Evolutionary conservation across 495 filamentous ascomycete species (phyloP), one percentile per base, ranked within the genome.

Genomic region (Aspergillus homomorphus): DNA sequence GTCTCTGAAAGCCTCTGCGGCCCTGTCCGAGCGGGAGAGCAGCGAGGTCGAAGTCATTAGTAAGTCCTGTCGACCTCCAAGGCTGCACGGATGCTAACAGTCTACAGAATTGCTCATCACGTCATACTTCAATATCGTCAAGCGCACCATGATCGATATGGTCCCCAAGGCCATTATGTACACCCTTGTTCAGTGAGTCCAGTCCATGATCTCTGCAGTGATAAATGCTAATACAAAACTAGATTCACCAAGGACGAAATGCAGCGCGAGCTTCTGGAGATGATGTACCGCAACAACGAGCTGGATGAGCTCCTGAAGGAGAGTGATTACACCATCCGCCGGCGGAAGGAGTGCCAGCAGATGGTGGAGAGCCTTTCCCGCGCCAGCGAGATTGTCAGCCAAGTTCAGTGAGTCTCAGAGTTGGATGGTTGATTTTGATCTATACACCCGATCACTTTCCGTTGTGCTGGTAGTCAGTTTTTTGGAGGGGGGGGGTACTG

Each of bases 131-230:
- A 96, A 94, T 76, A 98, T 99, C 70, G 92, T 96, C 51, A 89
- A 90, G 78, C 83, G 93, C 57, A 99, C 95, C 51, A 94, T 99
- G 93, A 96, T 98, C 60, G 95, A 99, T 66, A 99, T 98, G 95
- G 95, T 99, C 4, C 95, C 95, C 42, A 99, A 99, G 78, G 94
- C 95, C 19, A 94, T 99, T 74, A 99, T 99, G 95, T 82, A 97
- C 52, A 96, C 86, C 56, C 84, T 99, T 43, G 95, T 99, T 23
- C 85, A 89, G 90, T 96, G 86, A 61, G 91, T 85, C 51, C 45
- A 23, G 48, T 5, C 26, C 51, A 61, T 54, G 65, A 22, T 4
- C 16, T 9, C 16, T 41, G 14, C 44, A 28, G 9, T 28, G 38
- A 28, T 20, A 30, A 20, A 45, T 21, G 30, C 63, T 71, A 53